Conservation (phyloP, 2,329 filamentous ascomycete genomes). For the Sarocladium kiliense region DNA sequence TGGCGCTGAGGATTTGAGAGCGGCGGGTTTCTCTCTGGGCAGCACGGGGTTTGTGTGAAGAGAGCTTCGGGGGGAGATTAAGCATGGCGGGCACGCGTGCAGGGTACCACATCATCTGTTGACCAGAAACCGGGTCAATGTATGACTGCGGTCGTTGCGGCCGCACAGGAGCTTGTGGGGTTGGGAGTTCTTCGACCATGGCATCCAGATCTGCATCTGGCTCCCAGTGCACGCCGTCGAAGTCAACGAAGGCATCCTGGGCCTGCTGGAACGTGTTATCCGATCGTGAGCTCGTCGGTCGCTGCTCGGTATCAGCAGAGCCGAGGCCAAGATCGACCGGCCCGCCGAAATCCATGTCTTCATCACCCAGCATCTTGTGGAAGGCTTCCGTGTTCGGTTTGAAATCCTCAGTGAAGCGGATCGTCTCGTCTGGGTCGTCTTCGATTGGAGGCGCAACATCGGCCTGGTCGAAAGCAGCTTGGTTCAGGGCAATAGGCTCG, state of each 20-base stretch:
- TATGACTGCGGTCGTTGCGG: constrained; percentile 49
- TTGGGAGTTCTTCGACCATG: constrained; percentile 13
- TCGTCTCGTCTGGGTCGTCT: constrained; percentile 33
- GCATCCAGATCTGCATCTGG: constrained; percentile 37
- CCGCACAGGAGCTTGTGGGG: constrained; percentile 19
- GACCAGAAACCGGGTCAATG: constrained; percentile 58
- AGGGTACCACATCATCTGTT: constrained; percentile 91
- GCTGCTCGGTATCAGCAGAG: constrained; percentile 13
- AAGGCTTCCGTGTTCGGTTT: constrained; percentile 26
- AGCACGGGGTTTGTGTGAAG: constrained; percentile 62
- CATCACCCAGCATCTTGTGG: constrained; percentile 25
- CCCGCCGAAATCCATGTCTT: constrained; percentile 13
- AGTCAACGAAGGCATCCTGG: constrained; percentile 68
- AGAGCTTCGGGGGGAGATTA: constrained; percentile 84
- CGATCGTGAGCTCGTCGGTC: constrained; percentile 45
- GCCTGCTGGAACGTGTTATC: constrained; percentile 61
- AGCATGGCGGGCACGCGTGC: constrained; percentile 91
- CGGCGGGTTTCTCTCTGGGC: constrained; percentile 63
- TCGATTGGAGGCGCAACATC: constrained; percentile 35
- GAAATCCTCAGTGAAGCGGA: constrained; percentile 30
- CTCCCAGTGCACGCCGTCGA: constrained; percentile 74
- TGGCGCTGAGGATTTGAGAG: constrained; percentile 64
- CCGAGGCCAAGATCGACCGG: constrained; percentile 13
- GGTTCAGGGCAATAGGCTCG: constrained; percentile 45
- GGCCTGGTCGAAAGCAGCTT: constrained; percentile 48